These are phyloP conservation scores for Chalciporus chontae DNA, from an alignment of 768 basidiomycete species.

Conservation along the genomic window DNA sequence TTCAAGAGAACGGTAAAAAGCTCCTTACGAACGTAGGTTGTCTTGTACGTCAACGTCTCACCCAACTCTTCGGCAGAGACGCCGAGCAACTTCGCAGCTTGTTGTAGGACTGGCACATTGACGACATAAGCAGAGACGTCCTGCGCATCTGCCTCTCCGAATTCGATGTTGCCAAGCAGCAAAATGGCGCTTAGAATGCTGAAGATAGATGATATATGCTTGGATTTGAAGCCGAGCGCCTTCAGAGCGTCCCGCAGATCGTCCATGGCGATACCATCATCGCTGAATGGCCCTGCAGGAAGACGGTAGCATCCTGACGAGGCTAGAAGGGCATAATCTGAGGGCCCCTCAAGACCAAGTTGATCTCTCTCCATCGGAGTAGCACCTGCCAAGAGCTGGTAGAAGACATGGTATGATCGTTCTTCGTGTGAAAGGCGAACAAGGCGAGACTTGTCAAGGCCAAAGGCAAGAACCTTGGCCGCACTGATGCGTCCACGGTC, in stretches of 20 bases:
- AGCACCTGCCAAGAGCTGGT: slow-evolving; percentile 61
- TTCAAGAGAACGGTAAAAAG: slow-evolving; percentile 54
- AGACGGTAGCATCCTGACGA: slow-evolving; percentile 62
- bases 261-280: slow-evolving; percentile 56
- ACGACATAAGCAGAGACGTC: slow-evolving; percentile 52
- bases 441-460: slow-evolving; percentile 60
- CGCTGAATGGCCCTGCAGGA: slow-evolving; percentile 59
- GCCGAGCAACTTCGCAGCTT: slow-evolving; percentile 48
- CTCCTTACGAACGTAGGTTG: slow-evolving; percentile 57
- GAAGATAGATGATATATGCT: slow-evolving; percentile 54
- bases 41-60: slow-evolving; percentile 53
- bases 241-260: slow-evolving; percentile 55
- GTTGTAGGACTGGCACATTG: slow-evolving; percentile 47
- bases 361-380: slow-evolving; percentile 51
- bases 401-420: slow-evolving; percentile 64
- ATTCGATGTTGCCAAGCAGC: slow-evolving; percentile 55
- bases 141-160: slow-evolving; percentile 50
- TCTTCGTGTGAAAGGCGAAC: slow-evolving; percentile 54
- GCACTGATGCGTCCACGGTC: slow-evolving; percentile 52
- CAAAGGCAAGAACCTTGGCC: slow-evolving; percentile 57
- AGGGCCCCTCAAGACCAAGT: slow-evolving; percentile 53
- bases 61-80: slow-evolving; percentile 51
- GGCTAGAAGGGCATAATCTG: slow-evolving; percentile 55
- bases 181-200: slow-evolving; percentile 51
- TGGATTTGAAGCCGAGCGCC: slow-evolving; percentile 59